These are phyloP conservation scores for Oenanthe javanica DNA, from an alignment of 140 eudicot genomes.

Conservation along the genomic window DNA sequence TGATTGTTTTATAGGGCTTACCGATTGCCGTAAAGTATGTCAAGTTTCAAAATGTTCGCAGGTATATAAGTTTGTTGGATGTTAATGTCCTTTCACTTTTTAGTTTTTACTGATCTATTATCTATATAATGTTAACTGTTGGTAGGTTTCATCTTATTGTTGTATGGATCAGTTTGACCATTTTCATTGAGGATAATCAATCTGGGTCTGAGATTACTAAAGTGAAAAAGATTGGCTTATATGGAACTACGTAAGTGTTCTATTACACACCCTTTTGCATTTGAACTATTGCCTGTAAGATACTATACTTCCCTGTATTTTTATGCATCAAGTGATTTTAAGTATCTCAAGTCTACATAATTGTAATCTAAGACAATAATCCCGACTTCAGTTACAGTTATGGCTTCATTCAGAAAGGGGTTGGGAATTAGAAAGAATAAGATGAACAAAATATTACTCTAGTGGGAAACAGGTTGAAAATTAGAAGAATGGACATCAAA, in stretches of 20 bases:
- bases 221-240: slow-evolving; percentile 73
- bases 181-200: slow-evolving; percentile 92
- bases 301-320: neutral
- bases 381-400: neutral
- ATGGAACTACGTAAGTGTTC: slow-evolving; percentile 86
- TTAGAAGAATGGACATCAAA: neutral
- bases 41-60: slow-evolving; percentile 96
- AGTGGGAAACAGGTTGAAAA: neutral
- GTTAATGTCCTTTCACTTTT: neutral
- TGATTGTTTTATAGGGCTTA: slow-evolving; percentile 47
- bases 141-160: slow-evolving; percentile 14
- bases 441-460: neutral
- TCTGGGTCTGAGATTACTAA: slow-evolving; percentile 72
- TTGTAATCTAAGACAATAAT: neutral
- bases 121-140: neutral
- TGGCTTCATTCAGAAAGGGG: neutral
- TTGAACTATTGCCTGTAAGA: neutral
- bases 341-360: neutral
- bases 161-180: slow-evolving; percentile 56
- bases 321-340: neutral
- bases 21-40: slow-evolving; percentile 82
- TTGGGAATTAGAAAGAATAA: neutral
- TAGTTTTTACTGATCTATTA: neutral
- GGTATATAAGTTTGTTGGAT: slow-evolving; percentile 28
- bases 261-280: neutral